These are phyloP conservation scores for Penicillium lagena DNA, from an alignment of 495 filamentous ascomycete species.

Conservation along the genomic window DNA sequence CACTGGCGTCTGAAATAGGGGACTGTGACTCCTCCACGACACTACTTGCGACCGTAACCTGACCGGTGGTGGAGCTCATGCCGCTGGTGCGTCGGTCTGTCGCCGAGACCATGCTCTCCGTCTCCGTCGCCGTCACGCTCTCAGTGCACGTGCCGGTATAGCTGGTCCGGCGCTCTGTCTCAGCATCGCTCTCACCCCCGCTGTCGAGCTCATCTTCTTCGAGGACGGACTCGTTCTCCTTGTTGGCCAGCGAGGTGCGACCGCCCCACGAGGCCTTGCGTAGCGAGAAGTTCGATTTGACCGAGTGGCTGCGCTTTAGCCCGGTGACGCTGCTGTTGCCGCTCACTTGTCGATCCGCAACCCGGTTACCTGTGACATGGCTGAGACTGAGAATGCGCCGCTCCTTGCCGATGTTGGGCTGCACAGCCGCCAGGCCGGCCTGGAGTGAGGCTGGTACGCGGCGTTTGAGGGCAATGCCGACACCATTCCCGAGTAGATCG, in stretches of 20 bases:
- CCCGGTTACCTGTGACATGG: conserved; percentile 76
- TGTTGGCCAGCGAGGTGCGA: conserved; percentile 43
- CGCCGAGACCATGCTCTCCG: conserved; percentile 42
- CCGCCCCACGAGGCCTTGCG: conserved; percentile 74
- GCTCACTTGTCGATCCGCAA: conserved; percentile 48
- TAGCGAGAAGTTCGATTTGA: conserved; percentile 54
- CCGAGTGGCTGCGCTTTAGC: conserved; percentile 64
- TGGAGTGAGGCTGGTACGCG: conserved; percentile 34
- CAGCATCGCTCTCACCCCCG: conserved; percentile 41
- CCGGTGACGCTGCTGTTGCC: conserved; percentile 38
- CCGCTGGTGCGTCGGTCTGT: conserved; percentile 43
- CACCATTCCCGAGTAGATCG: conserved; percentile 40
- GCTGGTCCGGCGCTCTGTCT: conserved; percentile 48
- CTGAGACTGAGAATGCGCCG: conserved; percentile 83
- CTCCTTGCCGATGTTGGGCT: conserved; percentile 42
- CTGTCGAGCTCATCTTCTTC: conserved; percentile 46
- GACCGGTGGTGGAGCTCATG: conserved; percentile 34
- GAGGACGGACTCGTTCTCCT: conserved; percentile 54
- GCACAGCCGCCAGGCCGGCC: conserved; percentile 38
- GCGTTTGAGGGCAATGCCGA: conserved; percentile 48
- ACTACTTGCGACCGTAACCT: conserved; percentile 16
- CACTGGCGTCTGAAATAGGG: neutral
- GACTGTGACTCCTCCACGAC: conserved; percentile 5
- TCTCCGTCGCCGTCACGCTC: conserved; percentile 40
- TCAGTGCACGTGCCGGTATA: conserved; percentile 43